Percentiles rank a stretch among this genome's conserved stretches.
phyloP scores from a whole-genome alignment of 352 stramenopile genomes.

The Aphanomyces cochlioides region DNA sequence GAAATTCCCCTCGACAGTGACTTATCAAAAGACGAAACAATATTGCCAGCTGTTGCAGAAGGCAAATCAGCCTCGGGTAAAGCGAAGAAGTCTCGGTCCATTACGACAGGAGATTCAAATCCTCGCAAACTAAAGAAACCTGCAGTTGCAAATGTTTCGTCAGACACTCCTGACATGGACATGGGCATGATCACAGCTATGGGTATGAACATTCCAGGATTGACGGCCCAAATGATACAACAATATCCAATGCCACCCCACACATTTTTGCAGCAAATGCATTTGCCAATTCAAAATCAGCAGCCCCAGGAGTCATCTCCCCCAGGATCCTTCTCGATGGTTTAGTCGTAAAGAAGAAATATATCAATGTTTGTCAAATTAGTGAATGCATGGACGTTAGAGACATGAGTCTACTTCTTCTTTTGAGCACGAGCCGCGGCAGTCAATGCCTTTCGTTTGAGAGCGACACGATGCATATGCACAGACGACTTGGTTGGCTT shows the following conservation, averaged over 20 bases:
- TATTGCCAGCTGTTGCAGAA: conserved; percentile 48
- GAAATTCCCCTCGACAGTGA: conserved; percentile 71
- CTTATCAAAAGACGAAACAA: conserved; percentile 60
- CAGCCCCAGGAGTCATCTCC: conserved; percentile 3
- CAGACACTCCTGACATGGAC: conserved; percentile 10
- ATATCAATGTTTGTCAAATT: not conserved
- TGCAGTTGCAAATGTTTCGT: not conserved
- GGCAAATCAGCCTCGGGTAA: conserved; percentile 37
- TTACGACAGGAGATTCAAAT: conserved; percentile 28
- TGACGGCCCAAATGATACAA: conserved; percentile 8
- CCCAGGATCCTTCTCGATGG: not conserved
- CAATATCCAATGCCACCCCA: conserved; percentile 9
- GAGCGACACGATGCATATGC: conserved; percentile 75
- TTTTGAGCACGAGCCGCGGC: conserved; percentile 14
- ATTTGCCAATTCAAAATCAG: conserved; percentile 16
- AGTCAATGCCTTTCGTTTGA: conserved; percentile 54
- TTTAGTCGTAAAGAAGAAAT: conserved; percentile 16
- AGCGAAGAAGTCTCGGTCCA: conserved; percentile 41
- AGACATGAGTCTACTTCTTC: conserved; percentile 12
- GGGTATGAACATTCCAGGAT: conserved; percentile 12
- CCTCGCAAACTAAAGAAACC: conserved; percentile 1
- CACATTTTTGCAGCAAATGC: conserved; percentile 9
- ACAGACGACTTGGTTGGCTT: conserved; percentile 65
- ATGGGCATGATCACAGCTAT: conserved; percentile 25
- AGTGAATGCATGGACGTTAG: not conserved